A percentile compares a stretch with the other conserved stretches of the same genome.
These are phyloP conservation scores for Ceratocystis variospora DNA, from an alignment of 2,329 filamentous ascomycete species.

Conservation along the genomic window DNA sequence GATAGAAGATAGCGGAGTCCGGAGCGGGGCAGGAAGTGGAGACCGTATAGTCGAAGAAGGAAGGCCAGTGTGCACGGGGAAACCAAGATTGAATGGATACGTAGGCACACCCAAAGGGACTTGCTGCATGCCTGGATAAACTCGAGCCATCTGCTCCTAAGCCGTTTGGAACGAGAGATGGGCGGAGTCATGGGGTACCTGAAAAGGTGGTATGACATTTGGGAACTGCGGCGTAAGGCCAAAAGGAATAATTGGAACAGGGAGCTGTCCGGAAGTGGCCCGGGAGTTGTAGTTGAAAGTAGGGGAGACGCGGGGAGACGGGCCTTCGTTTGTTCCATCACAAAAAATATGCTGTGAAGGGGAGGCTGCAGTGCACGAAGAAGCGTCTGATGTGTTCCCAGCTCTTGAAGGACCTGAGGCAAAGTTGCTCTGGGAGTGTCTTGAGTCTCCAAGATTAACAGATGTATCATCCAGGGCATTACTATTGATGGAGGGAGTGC, in stretches of 20 bases:
- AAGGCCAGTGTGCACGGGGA: neutral
- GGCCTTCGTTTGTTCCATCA: constrained; percentile 1
- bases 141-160: constrained; percentile 5
- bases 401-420: neutral
- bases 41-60: neutral
- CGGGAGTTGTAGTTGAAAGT: neutral
- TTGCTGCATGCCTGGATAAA: constrained; percentile 4
- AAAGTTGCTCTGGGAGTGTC: neutral
- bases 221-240: neutral
- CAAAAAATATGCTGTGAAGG: neutral
- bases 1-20: neutral
- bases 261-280: neutral
- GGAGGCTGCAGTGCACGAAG: neutral
- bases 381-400: neutral
- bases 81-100: neutral
- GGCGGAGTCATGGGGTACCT: neutral
- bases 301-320: neutral
- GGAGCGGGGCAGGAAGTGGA: neutral
- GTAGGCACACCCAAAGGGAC: constrained; percentile 1
- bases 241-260: constrained; percentile 4
- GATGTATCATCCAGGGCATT: neutral
- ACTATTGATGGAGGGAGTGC: neutral
- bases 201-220: neutral
- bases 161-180: neutral
- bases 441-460: neutral